Percentiles rank a stretch among this genome's conserved stretches.
These are phyloP conservation scores for Endocalyx cinctus DNA, from an alignment of 2,329 filamentous ascomycete genomes.

Conservation along the genomic window DNA sequence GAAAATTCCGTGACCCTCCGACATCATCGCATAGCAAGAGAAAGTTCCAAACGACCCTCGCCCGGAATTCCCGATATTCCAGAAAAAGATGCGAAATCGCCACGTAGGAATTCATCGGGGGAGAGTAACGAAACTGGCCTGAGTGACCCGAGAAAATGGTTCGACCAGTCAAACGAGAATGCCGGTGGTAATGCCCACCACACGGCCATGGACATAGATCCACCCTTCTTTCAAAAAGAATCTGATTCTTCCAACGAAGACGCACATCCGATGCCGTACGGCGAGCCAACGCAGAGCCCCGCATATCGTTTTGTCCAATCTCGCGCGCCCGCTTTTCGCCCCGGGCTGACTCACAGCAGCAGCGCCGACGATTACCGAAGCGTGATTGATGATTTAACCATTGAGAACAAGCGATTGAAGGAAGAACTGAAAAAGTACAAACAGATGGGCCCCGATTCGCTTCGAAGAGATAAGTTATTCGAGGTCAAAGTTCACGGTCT, in stretches of 20 bases:
- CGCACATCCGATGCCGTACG: slow-evolving; percentile 31
- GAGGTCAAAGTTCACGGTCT: slow-evolving; percentile 77
- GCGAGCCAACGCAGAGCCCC: slow-evolving; percentile 18
- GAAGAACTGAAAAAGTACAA: slow-evolving; percentile 69
- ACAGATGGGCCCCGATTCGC: slow-evolving; percentile 58
- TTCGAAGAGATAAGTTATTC: slow-evolving; percentile 74
- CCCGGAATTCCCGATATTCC: slow-evolving; percentile 12
- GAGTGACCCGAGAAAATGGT: slow-evolving; percentile 51
- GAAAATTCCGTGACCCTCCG: slow-evolving; percentile 43
- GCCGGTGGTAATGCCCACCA: slow-evolving; percentile 37
- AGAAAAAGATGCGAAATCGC: slow-evolving; percentile 10
- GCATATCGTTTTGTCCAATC: slow-evolving; percentile 19
- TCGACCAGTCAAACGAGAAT: slow-evolving; percentile 49
- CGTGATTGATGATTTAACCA: slow-evolving; percentile 81
- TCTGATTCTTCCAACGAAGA: slow-evolving; percentile 49
- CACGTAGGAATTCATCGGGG: slow-evolving; percentile 40
- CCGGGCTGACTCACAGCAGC: slow-evolving; percentile 43
- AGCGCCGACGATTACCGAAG: slow-evolving; percentile 72
- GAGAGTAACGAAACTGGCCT: slow-evolving; percentile 44
- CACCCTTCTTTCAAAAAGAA: slow-evolving; percentile 51
- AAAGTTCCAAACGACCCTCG: slow-evolving; percentile 28
- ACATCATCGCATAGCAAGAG: slow-evolving; percentile 40
- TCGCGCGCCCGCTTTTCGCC: slow-evolving; percentile 22
- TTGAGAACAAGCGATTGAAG: slow-evolving; percentile 77
- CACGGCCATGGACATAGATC: slow-evolving; percentile 48